Base-by-base conservation (phyloP, 129 eudicot species). In the Calendula officinalis region DNA sequence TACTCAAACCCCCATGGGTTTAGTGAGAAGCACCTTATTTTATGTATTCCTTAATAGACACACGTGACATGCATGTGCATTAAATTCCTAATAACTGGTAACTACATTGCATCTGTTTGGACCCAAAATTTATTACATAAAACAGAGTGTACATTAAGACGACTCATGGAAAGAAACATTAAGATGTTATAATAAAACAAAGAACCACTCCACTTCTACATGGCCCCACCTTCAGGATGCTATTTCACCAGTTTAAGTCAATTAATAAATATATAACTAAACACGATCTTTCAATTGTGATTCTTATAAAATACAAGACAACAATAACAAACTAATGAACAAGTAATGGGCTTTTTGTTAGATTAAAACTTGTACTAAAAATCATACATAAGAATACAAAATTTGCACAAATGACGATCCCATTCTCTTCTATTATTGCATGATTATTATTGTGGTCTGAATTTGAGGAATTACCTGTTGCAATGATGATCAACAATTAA, bases 401-500 rank as follows among this genome's bases (percentile, higher is more conserved):
- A 12, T 72, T 72, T 72, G 77, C 71, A 72, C 77, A 72, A 17
- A 63, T 63, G 53, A 55, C 11, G 64, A 72, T 16, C 12, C 49
- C 34, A 69, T 27, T 11, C 16, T 45, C 56, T 44, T 46, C 33
- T 35, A 44, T 22, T 10, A 61, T 48, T 40, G 58, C 68, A 61
- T 70, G 60, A 51, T n/a, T 70, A 51, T n/a, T 40, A 69, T 6
- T 46, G 7, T 7, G 17, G 42, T 45, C 65, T 35, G 7, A 68
- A 69, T 11, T 14, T 34, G 30, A 32, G 42, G 50, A 57, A 44
- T 67, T 60, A 61, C 69, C 76, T 61, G 62, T 61, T 32, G 45
- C 9, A 27, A 40, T 42, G 70, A 39, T 72, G 53, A 64, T 64
- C 51, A 55, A 57, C 71, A 44, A 13, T 56, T 63, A 73, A 66